Evolutionary conservation across 2,329 filamentous ascomycete species (phyloP).

Genomic region (Xylaria sp.): DNA sequence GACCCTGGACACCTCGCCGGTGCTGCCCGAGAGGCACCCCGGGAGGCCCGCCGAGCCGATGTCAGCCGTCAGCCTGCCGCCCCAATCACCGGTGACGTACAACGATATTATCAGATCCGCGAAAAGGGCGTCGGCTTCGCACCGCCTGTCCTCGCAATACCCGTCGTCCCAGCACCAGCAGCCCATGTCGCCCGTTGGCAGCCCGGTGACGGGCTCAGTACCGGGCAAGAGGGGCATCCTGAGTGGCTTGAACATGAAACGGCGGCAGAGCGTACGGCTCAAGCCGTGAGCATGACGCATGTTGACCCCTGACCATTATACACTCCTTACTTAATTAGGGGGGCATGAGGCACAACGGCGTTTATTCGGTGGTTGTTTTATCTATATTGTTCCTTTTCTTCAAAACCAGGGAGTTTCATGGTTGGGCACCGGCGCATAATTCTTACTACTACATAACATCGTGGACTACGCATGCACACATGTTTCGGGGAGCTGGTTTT

Average conservation of each 20-base stretch:
- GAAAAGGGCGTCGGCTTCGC: slow-evolving; percentile 44
- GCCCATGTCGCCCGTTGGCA: slow-evolving; percentile 25
- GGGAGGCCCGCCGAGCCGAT: slow-evolving; percentile 32
- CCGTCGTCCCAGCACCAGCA: slow-evolving; percentile 22
- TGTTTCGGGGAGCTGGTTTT: background rate
- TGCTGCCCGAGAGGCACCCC: slow-evolving; percentile 39
- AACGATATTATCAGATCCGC: slow-evolving; percentile 50
- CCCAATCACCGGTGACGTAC: slow-evolving; percentile 46
- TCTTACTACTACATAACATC: background rate
- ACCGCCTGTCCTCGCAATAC: slow-evolving; percentile 24
- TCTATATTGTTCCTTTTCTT: too few species aligned
- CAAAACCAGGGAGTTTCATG: too few species aligned
- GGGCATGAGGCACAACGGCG: slow-evolving; percentile 2
- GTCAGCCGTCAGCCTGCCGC: slow-evolving; percentile 29
- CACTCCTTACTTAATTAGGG: background rate
- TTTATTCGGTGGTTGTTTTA: background rate
- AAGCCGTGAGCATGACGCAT: slow-evolving; percentile 26
- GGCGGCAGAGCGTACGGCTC: slow-evolving; percentile 45
- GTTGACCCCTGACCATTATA: background rate
- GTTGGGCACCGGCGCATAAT: background rate
- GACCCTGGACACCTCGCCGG: slow-evolving; percentile 24
- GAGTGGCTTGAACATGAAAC: slow-evolving; percentile 40
- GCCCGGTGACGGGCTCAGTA: too few species aligned
- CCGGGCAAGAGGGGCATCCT: slow-evolving; percentile 39
- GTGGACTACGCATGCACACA: background rate